Evolutionary conservation across 768 basidiomycete species (phyloP).

Genomic region (Pilatotrama ljubarskyi): DNA sequence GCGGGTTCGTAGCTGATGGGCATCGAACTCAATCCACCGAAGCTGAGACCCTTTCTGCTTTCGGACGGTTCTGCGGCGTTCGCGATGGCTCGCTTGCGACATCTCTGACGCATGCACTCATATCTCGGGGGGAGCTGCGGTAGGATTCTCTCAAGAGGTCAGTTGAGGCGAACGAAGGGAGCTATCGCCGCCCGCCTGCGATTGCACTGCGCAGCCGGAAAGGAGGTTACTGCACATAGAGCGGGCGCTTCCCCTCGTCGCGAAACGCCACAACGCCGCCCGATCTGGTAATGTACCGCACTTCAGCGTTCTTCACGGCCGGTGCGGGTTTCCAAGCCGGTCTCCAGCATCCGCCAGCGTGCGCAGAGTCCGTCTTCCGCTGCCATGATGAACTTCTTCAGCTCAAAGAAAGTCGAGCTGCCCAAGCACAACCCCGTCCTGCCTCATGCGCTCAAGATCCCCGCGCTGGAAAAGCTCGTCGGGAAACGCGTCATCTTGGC

Average conservation of each 20-base stretch:
- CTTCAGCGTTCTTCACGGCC: too few species aligned
- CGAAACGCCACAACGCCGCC: neutral
- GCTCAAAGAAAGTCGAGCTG: conserved; percentile 24
- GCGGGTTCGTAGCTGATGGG: neutral
- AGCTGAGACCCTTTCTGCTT: neutral
- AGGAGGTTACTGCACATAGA: neutral
- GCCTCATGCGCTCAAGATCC: conserved; percentile 61
- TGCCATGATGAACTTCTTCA: conserved; percentile 28
- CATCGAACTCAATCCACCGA: conserved; percentile 5
- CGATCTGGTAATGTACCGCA: neutral
- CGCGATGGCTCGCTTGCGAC: too few species aligned
- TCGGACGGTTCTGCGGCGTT: too few species aligned
- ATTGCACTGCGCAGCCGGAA: neutral
- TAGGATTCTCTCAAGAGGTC: too few species aligned
- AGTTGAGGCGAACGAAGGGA: too few species aligned
- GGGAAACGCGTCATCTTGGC: conserved; percentile 84
- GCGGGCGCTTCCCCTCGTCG: too few species aligned
- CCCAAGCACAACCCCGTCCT: conserved; percentile 54
- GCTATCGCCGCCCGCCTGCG: too few species aligned
- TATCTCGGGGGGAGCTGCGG: too few species aligned
- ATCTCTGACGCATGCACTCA: too few species aligned
- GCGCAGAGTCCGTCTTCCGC: neutral
- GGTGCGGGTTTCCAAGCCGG: neutral
- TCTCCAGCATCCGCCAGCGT: neutral
- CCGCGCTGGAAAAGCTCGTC: conserved; percentile 62